These are phyloP conservation scores for Uncinocarpus reesii DNA, from an alignment of 2,329 filamentous ascomycete genomes.

Conservation along the genomic window DNA sequence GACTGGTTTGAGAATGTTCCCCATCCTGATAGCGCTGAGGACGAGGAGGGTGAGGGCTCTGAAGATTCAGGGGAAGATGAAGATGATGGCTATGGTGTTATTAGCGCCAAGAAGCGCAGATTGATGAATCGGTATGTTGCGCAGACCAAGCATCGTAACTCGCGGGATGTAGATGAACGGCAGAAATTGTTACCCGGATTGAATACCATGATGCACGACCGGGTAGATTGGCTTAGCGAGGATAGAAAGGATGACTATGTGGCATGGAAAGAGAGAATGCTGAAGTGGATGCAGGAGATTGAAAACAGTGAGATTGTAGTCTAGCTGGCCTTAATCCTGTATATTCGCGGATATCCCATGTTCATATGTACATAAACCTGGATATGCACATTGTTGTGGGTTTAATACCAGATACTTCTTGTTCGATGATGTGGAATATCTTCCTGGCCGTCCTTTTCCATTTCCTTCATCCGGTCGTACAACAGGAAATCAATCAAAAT, in stretches of 20 bases:
- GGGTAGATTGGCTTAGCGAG: constrained; percentile 39
- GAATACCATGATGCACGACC: constrained; percentile 43
- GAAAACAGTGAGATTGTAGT: constrained; percentile 16
- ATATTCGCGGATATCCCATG: background rate
- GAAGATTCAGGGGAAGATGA: constrained; percentile 16
- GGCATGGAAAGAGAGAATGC: constrained; percentile 36
- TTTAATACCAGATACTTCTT: constrained; percentile 84
- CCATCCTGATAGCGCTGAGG: constrained; percentile 14
- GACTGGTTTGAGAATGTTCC: constrained; percentile 58
- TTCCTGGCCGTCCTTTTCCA: constrained; percentile 52
- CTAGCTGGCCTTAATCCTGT: background rate
- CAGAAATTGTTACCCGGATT: constrained; percentile 37
- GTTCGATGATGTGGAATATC: constrained; percentile 74
- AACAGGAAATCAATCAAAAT: constrained; percentile 95
- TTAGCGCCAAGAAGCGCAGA: constrained; percentile 23
- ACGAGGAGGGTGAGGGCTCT: constrained; percentile 6
- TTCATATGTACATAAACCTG: background rate
- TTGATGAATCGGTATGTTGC: constrained; percentile 16
- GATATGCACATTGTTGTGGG: background rate
- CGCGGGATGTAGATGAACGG: constrained; percentile 3
- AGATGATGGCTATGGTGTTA: constrained; percentile 20
- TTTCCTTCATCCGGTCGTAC: constrained; percentile 85
- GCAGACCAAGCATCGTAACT: constrained; percentile 16
- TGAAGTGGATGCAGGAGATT: constrained; percentile 30
- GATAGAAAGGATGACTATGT: constrained; percentile 34